Percentiles rank a stretch among this genome's conserved stretches.
Conservation (phyloP, 1,284 basidiomycete species). For the Athelia psychrophila region DNA sequence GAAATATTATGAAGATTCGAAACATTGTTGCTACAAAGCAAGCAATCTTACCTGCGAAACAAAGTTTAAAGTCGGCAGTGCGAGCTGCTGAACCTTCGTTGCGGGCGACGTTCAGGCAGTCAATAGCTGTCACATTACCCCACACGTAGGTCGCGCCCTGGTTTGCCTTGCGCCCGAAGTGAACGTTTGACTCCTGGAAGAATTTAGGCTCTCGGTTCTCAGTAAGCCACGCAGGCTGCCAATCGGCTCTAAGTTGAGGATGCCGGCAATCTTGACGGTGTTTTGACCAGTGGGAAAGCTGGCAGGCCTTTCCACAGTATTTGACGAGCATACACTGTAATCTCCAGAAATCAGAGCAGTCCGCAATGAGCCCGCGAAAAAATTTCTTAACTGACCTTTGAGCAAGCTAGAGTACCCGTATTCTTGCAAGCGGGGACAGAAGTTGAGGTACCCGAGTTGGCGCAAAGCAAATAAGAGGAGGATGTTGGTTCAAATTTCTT, state of each 20-base stretch:
- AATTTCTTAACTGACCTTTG: too few species aligned
- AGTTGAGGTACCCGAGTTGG: too few species aligned
- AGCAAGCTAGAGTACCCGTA: too few species aligned
- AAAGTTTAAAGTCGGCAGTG: constrained; percentile 10
- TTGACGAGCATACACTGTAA: background rate
- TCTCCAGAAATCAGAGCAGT: too few species aligned
- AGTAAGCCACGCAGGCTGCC: constrained; percentile 13
- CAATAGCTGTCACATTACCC: constrained; percentile 9
- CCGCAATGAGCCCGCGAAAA: too few species aligned
- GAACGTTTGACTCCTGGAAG: background rate
- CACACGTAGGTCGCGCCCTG: background rate
- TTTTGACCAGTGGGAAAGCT: constrained; percentile 11
- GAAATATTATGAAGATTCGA: background rate
- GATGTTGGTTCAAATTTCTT: too few species aligned
- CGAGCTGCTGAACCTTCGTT: constrained; percentile 7
- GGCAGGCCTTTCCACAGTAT: constrained; percentile 14
- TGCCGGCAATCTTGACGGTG: constrained; percentile 12
- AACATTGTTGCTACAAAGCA: background rate
- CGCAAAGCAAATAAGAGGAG: too few species aligned
- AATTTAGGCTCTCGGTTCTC: constrained; percentile 11
- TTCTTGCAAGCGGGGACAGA: too few species aligned
- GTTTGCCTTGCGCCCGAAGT: background rate
- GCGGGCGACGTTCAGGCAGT: constrained; percentile 5
- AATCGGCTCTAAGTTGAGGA: constrained; percentile 11
- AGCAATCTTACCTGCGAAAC: constrained; percentile 9